Evolutionary conservation across 805 yeast species (phyloP), one percentile per base, ranked within the genome.

Genomic region (Metschnikowia corniflorae): DNA sequence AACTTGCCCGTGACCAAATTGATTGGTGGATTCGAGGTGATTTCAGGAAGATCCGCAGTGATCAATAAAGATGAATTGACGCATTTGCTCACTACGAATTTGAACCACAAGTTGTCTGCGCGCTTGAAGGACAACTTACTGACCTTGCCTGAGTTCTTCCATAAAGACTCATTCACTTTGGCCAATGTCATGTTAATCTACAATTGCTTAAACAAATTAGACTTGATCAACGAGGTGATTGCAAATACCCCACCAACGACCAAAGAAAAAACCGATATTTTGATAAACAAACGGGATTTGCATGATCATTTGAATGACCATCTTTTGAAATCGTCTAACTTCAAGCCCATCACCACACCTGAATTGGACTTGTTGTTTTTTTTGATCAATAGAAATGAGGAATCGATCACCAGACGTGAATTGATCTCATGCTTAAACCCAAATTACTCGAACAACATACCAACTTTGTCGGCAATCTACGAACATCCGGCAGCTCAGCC

Each of bases 341-440:
- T 68, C 54, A 65, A 58, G 45, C 71, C 71, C 7, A 54, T 68
- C 13, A 54, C 70, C 21, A 61, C 60, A 27, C 49, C 51, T 12
- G 73, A 68, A 42, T 54, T 68, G 39, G 68, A 68, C 45, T 54
- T 68, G 43, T 55, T 68, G 39, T 68, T 65, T 47, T 58, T 59
- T 41, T 58, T 68, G 44, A 66, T 68, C 42, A 59, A 64, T 48
- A 54, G 62, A 39, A 40, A 49, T 30, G 65, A 60, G 37, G 68
- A 68, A 40, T 53, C 58, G 29, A 70, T 68, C 30, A 54, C 69
- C 12, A 56, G 73, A 49, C 60, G 58, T 43, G 71, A 66, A 36
- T 55, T 68, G 47, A 64, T 68, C 42, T 59, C 67, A 8, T 58
- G 58, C 38, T 76, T 84, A 49, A 80, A 91, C 33, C 86, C 91